Percentiles rank a stretch among this genome's conserved stretches.
phyloP scores from a whole-genome alignment of 768 basidiomycete species.

The Serendipita sp. region DNA sequence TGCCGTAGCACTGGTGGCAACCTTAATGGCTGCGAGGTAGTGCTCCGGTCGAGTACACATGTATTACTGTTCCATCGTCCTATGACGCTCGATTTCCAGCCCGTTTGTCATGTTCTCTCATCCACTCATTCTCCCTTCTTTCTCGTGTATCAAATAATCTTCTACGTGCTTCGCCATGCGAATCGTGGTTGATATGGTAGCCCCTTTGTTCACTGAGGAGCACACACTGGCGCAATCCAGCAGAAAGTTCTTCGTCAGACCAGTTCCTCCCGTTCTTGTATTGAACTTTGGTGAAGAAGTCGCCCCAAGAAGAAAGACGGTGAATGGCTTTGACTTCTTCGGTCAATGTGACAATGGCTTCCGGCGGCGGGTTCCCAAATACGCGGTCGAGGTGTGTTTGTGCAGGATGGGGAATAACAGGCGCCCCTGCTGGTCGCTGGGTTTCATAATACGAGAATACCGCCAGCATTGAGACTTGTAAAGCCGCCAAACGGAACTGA shows the following conservation, averaged over 20 bases:
- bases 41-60: not conserved
- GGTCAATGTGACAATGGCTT: not conserved
- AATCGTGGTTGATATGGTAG: not conserved
- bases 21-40: not conserved
- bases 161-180: not conserved
- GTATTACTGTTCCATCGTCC: too few relatives aligned
- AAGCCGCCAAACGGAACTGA: not conserved
- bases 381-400: not conserved
- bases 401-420: not conserved
- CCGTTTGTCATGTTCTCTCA: not conserved
- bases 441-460: not conserved
- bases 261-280: not conserved
- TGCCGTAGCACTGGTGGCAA: not conserved
- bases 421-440: not conserved
- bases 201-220: not conserved
- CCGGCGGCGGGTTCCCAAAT: not conserved
- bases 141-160: not conserved
- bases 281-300: slow-evolving; percentile 5
- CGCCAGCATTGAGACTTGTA: not conserved
- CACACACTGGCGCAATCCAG: not conserved
- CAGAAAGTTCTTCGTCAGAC: not conserved
- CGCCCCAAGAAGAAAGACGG: not conserved
- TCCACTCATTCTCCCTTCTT: not conserved
- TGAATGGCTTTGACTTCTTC: not conserved
- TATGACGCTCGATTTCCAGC: not conserved